Base-by-base conservation (phyloP, 805 yeast genomes). In the Lachancea quebecensis region DNA sequence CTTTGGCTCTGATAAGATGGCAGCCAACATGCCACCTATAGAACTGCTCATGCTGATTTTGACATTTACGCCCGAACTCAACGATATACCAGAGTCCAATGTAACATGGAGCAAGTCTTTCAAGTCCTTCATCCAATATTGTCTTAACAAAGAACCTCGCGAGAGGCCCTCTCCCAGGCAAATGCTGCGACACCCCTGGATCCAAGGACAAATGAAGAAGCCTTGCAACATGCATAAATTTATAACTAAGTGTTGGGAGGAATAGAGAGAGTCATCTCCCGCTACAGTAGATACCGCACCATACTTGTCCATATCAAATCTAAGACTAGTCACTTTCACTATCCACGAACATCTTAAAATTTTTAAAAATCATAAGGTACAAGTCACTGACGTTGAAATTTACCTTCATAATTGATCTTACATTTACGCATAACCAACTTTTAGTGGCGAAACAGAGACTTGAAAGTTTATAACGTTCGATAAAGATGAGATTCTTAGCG, bases 131-230 rank as follows among this genome's bases (percentile, higher is more conserved):
- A 72, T 93, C 35, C 77, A 77, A 41, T 84, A 82, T 55, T 87
- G 96, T 57, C 69, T 93, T 48, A 86, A 78, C 50, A 91, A 89
- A 56, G 86, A 87, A 50, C 79, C 87, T 35, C 74, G 71, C 28
- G 82, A 82, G 50, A 71, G 99, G 46, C 96, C 98, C 10, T 79
- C 90, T 41, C 99, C 99, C 8, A 73, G 93, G 55, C 96, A 93
- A 61, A 85, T 93, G 91, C 72, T 93, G 39, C 74, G 71, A 42
- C 99, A 93, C 69, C 97, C 97, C 2, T 93, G 99, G 99, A 72
- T 88, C 45, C 66, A 77, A 14, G 87, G 89, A 1, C 95, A 86
- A 67, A 77, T 77, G 67, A 73, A 68, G 51, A 79, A 81, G 59
- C 72, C 68, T 41, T 95, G 91, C 12, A 77, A 81, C 53, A 91